Conservation (phyloP, 495 filamentous ascomycete species). For the Evernia prunastri region DNA sequence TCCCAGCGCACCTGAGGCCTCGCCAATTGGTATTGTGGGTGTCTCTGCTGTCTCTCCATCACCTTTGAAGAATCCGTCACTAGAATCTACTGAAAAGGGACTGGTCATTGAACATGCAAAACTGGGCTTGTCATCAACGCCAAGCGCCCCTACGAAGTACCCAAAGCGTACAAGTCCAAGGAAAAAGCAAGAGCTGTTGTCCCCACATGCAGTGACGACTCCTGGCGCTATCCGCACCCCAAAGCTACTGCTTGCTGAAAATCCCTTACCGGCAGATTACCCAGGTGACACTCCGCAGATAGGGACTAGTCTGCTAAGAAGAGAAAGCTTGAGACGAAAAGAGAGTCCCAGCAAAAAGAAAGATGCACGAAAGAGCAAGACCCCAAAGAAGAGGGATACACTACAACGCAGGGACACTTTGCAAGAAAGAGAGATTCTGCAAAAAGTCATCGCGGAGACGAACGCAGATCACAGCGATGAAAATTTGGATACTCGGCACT, state of each 20-base stretch:
- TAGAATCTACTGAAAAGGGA: not conserved
- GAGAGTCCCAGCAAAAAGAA: slow-evolving; percentile 17
- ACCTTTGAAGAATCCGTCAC: not conserved
- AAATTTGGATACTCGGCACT: slow-evolving; percentile 1
- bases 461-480: slow-evolving; percentile 7
- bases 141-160: not conserved
- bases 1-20: not conserved
- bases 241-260: not conserved
- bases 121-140: not conserved
- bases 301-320: slow-evolving; percentile 23
- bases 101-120: not conserved
- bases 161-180: not conserved
- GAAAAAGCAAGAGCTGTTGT: not conserved
- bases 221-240: not conserved
- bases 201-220: not conserved
- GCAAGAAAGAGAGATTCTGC: slow-evolving; percentile 25
- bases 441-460: slow-evolving; percentile 18
- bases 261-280: not conserved
- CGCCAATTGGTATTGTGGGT: not conserved
- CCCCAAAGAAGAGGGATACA: slow-evolving; percentile 21
- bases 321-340: slow-evolving; percentile 21
- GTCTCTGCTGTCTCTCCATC: not conserved
- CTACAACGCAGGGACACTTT: slow-evolving; percentile 21
- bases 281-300: slow-evolving; percentile 20
- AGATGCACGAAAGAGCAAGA: slow-evolving; percentile 13